These are phyloP conservation scores for Rhizopus delemar DNA, from an alignment of 371 early-diverging fungal species.

Conservation along the genomic window DNA sequence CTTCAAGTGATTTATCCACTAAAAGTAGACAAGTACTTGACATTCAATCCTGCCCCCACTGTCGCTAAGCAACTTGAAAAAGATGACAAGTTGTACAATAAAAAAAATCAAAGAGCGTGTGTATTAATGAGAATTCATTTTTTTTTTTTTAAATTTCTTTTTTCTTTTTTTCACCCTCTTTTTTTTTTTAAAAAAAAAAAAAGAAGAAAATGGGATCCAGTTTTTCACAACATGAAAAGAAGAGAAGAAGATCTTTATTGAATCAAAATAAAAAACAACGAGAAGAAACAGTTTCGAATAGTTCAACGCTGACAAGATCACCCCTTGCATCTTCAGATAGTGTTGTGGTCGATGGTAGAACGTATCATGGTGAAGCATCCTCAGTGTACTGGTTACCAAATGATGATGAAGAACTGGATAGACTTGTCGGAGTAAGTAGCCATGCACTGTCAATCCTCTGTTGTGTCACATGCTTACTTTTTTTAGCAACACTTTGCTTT, in stretches of 20 bases:
- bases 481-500: constrained; percentile 42
- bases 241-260: neutral
- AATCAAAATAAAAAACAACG: neutral
- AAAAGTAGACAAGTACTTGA: too few relatives aligned
- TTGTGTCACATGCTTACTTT: neutral
- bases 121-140: too few relatives aligned
- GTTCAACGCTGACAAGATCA: neutral
- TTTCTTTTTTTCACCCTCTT: neutral
- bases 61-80: too few relatives aligned
- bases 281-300: neutral
- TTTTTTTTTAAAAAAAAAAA: neutral
- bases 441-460: neutral
- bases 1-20: too few relatives aligned
- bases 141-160: neutral
- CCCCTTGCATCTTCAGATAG: constrained; percentile 8
- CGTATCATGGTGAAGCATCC: constrained; percentile 20
- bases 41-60: too few relatives aligned
- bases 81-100: too few relatives aligned
- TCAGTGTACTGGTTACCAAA: constrained; percentile 32
- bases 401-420: constrained; percentile 30
- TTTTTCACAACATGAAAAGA: neutral
- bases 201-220: neutral
- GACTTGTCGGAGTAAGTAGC: constrained; percentile 23
- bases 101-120: too few relatives aligned
- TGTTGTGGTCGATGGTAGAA: constrained; percentile 14